A percentile compares a stretch with the other conserved stretches of the same genome.
These are phyloP conservation scores for Tylopilus felleus DNA, from an alignment of 768 basidiomycete species.

Conservation along the genomic window DNA sequence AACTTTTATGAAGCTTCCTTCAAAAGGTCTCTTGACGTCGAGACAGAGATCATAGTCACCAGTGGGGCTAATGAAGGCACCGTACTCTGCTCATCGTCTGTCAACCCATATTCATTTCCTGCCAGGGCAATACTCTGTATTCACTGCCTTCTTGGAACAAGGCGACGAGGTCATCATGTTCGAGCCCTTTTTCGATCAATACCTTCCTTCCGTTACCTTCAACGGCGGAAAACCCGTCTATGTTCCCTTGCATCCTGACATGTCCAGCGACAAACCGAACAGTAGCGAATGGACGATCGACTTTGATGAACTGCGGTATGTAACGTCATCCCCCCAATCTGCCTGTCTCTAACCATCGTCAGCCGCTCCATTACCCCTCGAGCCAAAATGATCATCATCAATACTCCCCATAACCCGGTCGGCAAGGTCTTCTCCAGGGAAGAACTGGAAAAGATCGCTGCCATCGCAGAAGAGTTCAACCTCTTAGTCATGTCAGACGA, in stretches of 20 bases:
- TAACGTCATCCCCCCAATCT: not conserved
- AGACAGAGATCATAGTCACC: slow-evolving; percentile 88
- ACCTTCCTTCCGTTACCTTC: slow-evolving; percentile 89
- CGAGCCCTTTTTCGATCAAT: slow-evolving; percentile 98
- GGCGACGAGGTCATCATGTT: slow-evolving; percentile 99
- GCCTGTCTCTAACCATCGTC: slow-evolving; percentile 2
- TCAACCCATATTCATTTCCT: slow-evolving; percentile 1
- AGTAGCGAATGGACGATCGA: slow-evolving; percentile 87
- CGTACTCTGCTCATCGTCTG: not conserved
- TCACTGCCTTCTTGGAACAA: slow-evolving; percentile 84
- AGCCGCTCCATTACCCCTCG: slow-evolving; percentile 82
- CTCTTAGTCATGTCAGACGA: slow-evolving; percentile 93
- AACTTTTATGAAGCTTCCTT: slow-evolving; percentile 68
- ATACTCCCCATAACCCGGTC: slow-evolving; percentile 98
- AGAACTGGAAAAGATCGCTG: slow-evolving; percentile 85
- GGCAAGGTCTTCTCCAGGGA: slow-evolving; percentile 89
- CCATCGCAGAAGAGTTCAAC: slow-evolving; percentile 87
- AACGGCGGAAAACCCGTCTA: slow-evolving; percentile 92
- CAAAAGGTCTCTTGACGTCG: slow-evolving; percentile 71
- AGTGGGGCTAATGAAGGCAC: slow-evolving; percentile 96
- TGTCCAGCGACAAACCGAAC: slow-evolving; percentile 44
- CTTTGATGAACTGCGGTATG: slow-evolving; percentile 80
- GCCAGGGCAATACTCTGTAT: slow-evolving; percentile 85
- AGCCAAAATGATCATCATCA: slow-evolving; percentile 93
- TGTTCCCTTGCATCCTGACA: slow-evolving; percentile 92